These are phyloP conservation scores for Neonectria hederae DNA, from an alignment of 2,329 filamentous ascomycete species.

Conservation along the genomic window DNA sequence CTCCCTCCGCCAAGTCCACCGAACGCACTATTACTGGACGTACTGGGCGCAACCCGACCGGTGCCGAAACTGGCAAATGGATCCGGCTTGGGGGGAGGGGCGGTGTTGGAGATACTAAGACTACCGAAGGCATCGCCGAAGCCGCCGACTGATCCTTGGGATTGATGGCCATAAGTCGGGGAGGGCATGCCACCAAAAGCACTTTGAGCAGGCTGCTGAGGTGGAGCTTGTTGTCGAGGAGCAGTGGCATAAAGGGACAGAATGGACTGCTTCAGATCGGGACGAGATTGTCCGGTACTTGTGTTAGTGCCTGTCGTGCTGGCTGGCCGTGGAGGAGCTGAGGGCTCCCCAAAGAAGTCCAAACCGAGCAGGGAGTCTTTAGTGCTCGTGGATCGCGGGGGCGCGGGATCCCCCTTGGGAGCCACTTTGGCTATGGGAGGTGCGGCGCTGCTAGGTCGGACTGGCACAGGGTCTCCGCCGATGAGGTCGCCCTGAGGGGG, in stretches of 20 bases:
- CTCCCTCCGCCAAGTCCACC: slow-evolving; percentile 73
- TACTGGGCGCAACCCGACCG: slow-evolving; percentile 49
- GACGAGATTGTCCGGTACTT: slow-evolving; percentile 74
- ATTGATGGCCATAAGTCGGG: slow-evolving; percentile 61
- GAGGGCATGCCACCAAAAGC: slow-evolving; percentile 76
- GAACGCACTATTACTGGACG: slow-evolving; percentile 56
- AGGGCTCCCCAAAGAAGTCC: slow-evolving; percentile 85
- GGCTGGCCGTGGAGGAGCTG: slow-evolving; percentile 80
- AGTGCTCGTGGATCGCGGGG: slow-evolving; percentile 74
- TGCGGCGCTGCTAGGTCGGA: slow-evolving; percentile 78
- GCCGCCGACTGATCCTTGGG: slow-evolving; percentile 64
- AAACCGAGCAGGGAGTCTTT: slow-evolving; percentile 92
- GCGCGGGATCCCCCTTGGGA: slow-evolving; percentile 69
- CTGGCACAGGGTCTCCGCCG: slow-evolving; percentile 75
- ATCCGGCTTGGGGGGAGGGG: slow-evolving; percentile 56
- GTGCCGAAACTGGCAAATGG: slow-evolving; percentile 71
- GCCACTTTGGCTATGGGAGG: slow-evolving; percentile 67
- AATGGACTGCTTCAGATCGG: slow-evolving; percentile 97
- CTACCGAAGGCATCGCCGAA: slow-evolving; percentile 78
- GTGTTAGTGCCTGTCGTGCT: slow-evolving; percentile 77
- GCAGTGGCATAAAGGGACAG: slow-evolving; percentile 90
- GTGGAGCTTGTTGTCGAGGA: slow-evolving; percentile 75
- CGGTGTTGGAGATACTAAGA: slow-evolving; percentile 54
- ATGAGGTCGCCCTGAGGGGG: slow-evolving; percentile 80
- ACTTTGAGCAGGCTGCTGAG: slow-evolving; percentile 60